These are phyloP conservation scores for Hygrophoropsis aurantiaca DNA, from an alignment of 768 basidiomycete genomes.

Conservation along the genomic window DNA sequence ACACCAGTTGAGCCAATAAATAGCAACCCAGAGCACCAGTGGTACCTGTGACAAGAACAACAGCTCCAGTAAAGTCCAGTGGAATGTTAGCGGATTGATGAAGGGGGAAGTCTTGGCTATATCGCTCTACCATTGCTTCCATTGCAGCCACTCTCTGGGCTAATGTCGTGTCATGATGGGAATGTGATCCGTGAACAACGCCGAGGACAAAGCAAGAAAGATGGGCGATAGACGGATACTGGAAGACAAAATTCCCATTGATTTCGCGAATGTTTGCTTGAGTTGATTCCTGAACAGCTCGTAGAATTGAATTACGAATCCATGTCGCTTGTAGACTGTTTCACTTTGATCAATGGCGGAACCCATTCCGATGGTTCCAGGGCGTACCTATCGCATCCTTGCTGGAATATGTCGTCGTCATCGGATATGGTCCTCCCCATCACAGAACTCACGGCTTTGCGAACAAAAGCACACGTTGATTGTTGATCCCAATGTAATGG, in stretches of 20 bases:
- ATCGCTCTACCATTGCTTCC: too few species aligned
- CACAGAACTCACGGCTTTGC: constrained; percentile 33
- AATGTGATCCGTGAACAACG: too few species aligned
- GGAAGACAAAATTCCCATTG: constrained; percentile 21
- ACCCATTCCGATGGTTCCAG: neutral
- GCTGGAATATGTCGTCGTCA: constrained; percentile 37
- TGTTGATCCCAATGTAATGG: constrained; percentile 25
- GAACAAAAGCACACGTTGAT: constrained; percentile 28
- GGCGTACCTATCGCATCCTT: constrained; percentile 39
- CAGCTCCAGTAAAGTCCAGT: neutral
- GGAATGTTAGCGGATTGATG: neutral
- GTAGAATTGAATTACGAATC: constrained; percentile 28
- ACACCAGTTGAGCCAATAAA: constrained; percentile 18
- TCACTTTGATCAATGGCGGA: neutral
- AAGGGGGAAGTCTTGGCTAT: too few species aligned
- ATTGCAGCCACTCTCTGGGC: too few species aligned
- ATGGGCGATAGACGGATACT: constrained; percentile 25
- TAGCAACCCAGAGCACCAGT: constrained; percentile 29
- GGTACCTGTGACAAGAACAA: constrained; percentile 30
- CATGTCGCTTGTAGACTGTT: constrained; percentile 35
- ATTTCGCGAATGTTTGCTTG: constrained; percentile 17
- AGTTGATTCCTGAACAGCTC: constrained; percentile 6
- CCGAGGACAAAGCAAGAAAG: constrained; percentile 5
- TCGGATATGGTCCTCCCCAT: constrained; percentile 26
- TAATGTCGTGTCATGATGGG: too few species aligned